Base-by-base conservation (phyloP, 2,329 filamentous ascomycete genomes). In the Lecanosticta acicola region DNA sequence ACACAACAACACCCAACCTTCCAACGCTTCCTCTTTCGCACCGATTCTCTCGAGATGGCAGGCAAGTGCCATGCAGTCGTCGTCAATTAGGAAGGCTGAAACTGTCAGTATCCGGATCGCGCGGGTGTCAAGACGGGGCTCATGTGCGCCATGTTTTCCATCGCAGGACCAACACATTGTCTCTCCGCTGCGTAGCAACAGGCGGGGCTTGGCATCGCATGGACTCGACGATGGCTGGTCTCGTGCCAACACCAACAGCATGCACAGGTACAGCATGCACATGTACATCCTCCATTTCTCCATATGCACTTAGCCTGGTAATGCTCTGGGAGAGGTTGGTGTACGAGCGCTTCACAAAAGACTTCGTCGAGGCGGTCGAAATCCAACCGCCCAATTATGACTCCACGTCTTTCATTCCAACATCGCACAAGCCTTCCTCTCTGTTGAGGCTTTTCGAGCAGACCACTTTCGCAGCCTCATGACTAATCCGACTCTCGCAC, bases 151-250 rank as follows among this genome's bases (percentile, higher is more conserved):
- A 29, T 29, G 24, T 29, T 29, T 29, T 29, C 11, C 24, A 5
- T 11, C 5, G 24, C 24, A 29, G 7, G 11, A 29, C 7, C 11
- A 5, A 7, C 24, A 20, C 37, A 39, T 39, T 39, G 37, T 24
- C 17, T 4, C 37, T 4, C 19, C 21, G 18, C 19, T 18, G 11
- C n/a, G n/a, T 19, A 39, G 18, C 37, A 16, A 39, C 37, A 3
- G 11, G 35, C 13, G 3, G 9, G 14, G 37, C 37, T 39, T 39
- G 37, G 37, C 37, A 39, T 3, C n/a, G 4, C 11, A 13, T 7
- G 18, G n/a, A 24, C 37, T 10, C 21, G 37, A 24, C 18, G 37
- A 39, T 39, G 37, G 37, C 37, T 39, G 37, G 37, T 8, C 13
- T 16, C 32, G 17, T 34, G 32, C 24, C 24, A 11, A 29, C 11